Percentiles rank a stretch among this genome's conserved stretches.
Evolutionary conservation across 2,329 filamentous ascomycete genomes (phyloP).

Genomic region (Fusarium hainanense): DNA sequence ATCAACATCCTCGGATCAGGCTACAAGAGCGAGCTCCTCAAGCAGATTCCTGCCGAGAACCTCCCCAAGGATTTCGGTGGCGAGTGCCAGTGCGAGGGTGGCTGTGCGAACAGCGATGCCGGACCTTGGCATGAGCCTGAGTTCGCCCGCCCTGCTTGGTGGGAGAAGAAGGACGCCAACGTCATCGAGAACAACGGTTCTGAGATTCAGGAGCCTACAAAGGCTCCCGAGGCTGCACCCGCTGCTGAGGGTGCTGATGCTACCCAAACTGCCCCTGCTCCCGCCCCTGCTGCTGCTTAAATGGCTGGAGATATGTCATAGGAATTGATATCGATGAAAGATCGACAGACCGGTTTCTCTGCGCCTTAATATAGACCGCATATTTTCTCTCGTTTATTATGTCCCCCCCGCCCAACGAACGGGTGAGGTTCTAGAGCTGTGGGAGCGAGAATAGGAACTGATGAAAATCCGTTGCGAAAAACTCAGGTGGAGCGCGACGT

Average conservation of each 20-base stretch:
- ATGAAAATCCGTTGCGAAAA: conserved; percentile 27
- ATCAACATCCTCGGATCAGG: conserved; percentile 87
- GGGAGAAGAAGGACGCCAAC: conserved; percentile 60
- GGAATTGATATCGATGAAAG: conserved; percentile 14
- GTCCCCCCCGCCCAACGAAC: conserved; percentile 7
- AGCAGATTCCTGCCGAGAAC: conserved; percentile 89
- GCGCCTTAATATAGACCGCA: conserved; percentile 40
- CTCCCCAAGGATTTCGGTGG: conserved; percentile 89
- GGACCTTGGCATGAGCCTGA: conserved; percentile 86
- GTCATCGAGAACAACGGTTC: conserved; percentile 56
- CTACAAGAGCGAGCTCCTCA: conserved; percentile 86
- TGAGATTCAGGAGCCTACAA: conserved; percentile 50
- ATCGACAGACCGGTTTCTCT: conserved; percentile 33
- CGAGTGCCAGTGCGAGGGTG: conserved; percentile 81
- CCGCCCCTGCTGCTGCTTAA: conserved; percentile 50
- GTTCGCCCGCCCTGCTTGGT: conserved; percentile 74
- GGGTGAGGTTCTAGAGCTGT: conserved; percentile 18
- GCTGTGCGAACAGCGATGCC: conserved; percentile 86
- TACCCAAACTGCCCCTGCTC: conserved; percentile 49
- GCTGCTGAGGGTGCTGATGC: conserved; percentile 50
- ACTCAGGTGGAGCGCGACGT: conserved; percentile 29
- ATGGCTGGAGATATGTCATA: conserved; percentile 14
- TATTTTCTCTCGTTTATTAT: conserved; percentile 39
- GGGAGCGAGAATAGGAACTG: conserved; percentile 18
- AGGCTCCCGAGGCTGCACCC: conserved; percentile 49